phyloP scores from a whole-genome alignment of 2,329 filamentous ascomycete genomes.

The Alternaria rosae region DNA sequence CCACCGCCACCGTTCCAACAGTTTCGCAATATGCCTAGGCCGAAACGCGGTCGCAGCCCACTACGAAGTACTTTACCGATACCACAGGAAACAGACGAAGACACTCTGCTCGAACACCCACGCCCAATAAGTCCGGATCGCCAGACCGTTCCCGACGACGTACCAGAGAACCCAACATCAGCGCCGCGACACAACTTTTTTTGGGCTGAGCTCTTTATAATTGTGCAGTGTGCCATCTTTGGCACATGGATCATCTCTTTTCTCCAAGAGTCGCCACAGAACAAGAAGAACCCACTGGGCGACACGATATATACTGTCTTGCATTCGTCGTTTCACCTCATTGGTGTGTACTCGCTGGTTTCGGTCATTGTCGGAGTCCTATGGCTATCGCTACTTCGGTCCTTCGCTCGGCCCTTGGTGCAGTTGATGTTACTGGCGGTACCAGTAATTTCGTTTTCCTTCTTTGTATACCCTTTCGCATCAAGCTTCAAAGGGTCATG shows the following conservation, averaged over 20 bases:
- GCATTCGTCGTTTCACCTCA: conserved; percentile 84
- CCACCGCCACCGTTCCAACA: conserved; percentile 65
- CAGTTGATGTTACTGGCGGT: conserved; percentile 82
- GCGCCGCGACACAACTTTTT: conserved; percentile 78
- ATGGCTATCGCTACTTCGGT: conserved; percentile 87
- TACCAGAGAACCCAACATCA: conserved; percentile 57
- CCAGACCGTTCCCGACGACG: conserved; percentile 64
- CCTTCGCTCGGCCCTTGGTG: conserved; percentile 86
- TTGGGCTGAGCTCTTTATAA: conserved; percentile 89
- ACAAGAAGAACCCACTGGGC: conserved; percentile 74
- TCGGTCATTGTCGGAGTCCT: conserved; percentile 85
- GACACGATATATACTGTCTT: conserved; percentile 95
- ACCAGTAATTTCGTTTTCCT: conserved; percentile 84
- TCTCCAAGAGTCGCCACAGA: conserved; percentile 80
- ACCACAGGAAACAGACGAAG: conserved; percentile 61
- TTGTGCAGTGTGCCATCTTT: conserved; percentile 82
- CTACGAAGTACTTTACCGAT: conserved; percentile 51
- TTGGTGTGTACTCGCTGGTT: conserved; percentile 91
- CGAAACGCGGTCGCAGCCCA: conserved; percentile 51
- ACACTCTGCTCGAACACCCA: conserved; percentile 55
- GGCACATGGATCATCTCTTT: conserved; percentile 89
- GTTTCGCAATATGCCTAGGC: conserved; percentile 57
- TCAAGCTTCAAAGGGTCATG: conserved; percentile 83
- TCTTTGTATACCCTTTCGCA: conserved; percentile 89
- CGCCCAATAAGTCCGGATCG: conserved; percentile 57